phyloP scores from a whole-genome alignment of 306 rosid species.

The Dryas octopetala region DNA sequence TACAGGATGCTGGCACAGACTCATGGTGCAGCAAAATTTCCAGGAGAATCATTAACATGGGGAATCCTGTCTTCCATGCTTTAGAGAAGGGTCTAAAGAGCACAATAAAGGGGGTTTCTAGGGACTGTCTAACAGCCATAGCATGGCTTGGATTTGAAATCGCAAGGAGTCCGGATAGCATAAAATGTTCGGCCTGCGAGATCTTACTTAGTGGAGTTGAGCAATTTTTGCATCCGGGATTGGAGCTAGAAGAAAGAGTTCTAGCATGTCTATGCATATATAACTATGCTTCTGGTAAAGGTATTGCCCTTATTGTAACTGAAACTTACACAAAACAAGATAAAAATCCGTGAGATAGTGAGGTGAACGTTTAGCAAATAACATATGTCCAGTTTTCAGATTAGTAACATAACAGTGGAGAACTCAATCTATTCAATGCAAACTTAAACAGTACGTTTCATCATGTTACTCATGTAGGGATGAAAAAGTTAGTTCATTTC shows the following conservation, averaged over 20 bases:
- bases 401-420: neutral
- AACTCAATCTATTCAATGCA: neutral
- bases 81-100: slow-evolving; percentile 64
- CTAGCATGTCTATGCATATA: slow-evolving; percentile 72
- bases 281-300: slow-evolving; percentile 76
- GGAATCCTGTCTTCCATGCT: slow-evolving; percentile 57
- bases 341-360: neutral
- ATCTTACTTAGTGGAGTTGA: slow-evolving; percentile 59
- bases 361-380: neutral
- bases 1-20: slow-evolving; percentile 67
- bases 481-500: slow-evolving; percentile 66
- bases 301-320: slow-evolving; percentile 31
- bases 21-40: slow-evolving; percentile 68
- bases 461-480: slow-evolving; percentile 40
- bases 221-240: slow-evolving; percentile 72
- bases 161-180: slow-evolving; percentile 49
- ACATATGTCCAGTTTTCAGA: neutral
- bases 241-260: slow-evolving; percentile 73
- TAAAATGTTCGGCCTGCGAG: slow-evolving; percentile 60
- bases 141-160: slow-evolving; percentile 86
- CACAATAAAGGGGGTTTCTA: slow-evolving; percentile 54
- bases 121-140: slow-evolving; percentile 58
- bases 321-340: neutral
- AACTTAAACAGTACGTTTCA: neutral
- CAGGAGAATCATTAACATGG: slow-evolving; percentile 47